phyloP scores from a whole-genome alignment of 371 early-diverging fungal genomes.

The Mucor racemosus region DNA sequence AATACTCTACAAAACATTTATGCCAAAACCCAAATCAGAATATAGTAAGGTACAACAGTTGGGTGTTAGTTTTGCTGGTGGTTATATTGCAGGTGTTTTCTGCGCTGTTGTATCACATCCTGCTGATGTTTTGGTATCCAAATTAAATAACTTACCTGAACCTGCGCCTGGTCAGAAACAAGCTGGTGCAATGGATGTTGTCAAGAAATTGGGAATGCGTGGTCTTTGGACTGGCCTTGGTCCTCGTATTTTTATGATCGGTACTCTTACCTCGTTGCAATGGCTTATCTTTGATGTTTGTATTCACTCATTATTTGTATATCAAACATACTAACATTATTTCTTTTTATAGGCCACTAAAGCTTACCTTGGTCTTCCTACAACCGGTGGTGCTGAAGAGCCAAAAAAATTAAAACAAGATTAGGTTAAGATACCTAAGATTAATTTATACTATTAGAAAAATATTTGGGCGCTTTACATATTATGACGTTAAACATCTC shows the following conservation, averaged over 20 bases:
- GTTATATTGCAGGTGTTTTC: constrained; percentile 90
- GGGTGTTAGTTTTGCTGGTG: constrained; percentile 83
- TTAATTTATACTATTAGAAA: too few species aligned
- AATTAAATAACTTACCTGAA: constrained; percentile 81
- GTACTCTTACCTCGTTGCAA: constrained; percentile 74
- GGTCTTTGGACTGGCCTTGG: constrained; percentile 73
- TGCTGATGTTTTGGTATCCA: constrained; percentile 93
- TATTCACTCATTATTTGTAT: too few species aligned
- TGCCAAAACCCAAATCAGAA: constrained; percentile 74
- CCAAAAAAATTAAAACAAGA: too few species aligned
- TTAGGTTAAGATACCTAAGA: too few species aligned
- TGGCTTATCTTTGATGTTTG: constrained; percentile 37
- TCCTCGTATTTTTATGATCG: constrained; percentile 79
- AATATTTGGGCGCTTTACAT: too few species aligned
- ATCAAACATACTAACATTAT: too few species aligned
- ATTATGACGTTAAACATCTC: too few species aligned
- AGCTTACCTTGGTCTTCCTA: too few species aligned
- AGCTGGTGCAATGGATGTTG: constrained; percentile 57
- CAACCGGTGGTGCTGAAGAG: too few species aligned
- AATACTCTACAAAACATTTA: constrained; percentile 70
- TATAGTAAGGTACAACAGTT: constrained; percentile 81
- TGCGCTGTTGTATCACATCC: constrained; percentile 96
- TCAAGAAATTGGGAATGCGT: constrained; percentile 62
- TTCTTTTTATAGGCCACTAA: too few species aligned
- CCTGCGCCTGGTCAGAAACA: constrained; percentile 58